Evolutionary conservation across 768 basidiomycete species (phyloP).

Genomic region (Pulveroboletus sp.): DNA sequence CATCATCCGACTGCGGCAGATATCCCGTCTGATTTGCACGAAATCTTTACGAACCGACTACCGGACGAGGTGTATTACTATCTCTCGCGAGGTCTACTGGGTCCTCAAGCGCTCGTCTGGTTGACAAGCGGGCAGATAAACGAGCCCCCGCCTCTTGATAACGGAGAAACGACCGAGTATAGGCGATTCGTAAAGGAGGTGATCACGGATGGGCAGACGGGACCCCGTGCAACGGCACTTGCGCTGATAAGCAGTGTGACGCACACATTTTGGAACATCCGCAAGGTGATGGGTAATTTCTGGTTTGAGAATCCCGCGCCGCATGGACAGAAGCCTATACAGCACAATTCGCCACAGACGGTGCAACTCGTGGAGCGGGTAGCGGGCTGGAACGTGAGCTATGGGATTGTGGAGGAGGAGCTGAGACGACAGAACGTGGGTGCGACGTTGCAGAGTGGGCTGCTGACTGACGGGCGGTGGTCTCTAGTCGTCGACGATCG

Average conservation of each 20-base stretch:
- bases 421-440: slow-evolving; percentile 94
- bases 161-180: slow-evolving; percentile 94
- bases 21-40: slow-evolving; percentile 87
- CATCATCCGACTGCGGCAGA: slow-evolving; percentile 81
- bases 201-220: slow-evolving; percentile 91
- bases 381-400: slow-evolving; percentile 85
- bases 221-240: slow-evolving; percentile 87
- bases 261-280: slow-evolving; percentile 77
- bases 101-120: slow-evolving; percentile 92
- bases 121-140: slow-evolving; percentile 83
- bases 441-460: slow-evolving; percentile 15
- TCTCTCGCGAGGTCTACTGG: slow-evolving; percentile 86
- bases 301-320: slow-evolving; percentile 65
- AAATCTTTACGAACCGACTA: slow-evolving; percentile 90
- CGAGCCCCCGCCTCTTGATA: slow-evolving; percentile 87
- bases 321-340: slow-evolving; percentile 53
- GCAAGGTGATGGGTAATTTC: slow-evolving; percentile 69
- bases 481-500: slow-evolving; percentile 90
- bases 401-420: slow-evolving; percentile 87
- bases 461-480: slow-evolving; percentile 24
- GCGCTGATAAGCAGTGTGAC: slow-evolving; percentile 82
- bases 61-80: slow-evolving; percentile 98
- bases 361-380: slow-evolving; percentile 87
- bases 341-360: slow-evolving; percentile 77
- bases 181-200: slow-evolving; percentile 94